Conservation (phyloP, 148 eudicot genomes). For the Chenopodium album region DNA sequence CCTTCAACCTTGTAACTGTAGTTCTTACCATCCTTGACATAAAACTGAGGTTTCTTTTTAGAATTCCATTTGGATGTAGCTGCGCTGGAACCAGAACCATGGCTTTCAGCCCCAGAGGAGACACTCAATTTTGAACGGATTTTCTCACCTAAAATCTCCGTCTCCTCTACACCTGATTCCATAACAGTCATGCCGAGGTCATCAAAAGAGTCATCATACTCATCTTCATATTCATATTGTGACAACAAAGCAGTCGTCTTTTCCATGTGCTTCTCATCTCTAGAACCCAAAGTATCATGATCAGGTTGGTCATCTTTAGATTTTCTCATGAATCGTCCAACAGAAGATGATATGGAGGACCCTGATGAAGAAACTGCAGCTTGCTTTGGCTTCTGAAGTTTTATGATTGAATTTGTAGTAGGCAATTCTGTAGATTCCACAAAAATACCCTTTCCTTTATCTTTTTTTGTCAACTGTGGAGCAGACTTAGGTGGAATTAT, state of each 20-base stretch:
- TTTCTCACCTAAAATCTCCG: conserved; percentile 49
- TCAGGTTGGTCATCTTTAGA: conserved; percentile 37
- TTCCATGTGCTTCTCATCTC: conserved; percentile 49
- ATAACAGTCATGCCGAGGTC: conserved; percentile 74
- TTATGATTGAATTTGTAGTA: conserved; percentile 25
- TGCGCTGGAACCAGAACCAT: conserved; percentile 38
- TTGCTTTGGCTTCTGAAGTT: conserved; percentile 25
- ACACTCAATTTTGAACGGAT: conserved; percentile 31
- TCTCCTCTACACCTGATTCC: conserved; percentile 75
- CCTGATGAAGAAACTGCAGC: conserved; percentile 34
- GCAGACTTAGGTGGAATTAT: conserved; percentile 51
- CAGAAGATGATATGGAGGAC: conserved; percentile 44
- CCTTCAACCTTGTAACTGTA: conserved; percentile 96
- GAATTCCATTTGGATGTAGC: conserved; percentile 66
- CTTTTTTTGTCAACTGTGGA: conserved; percentile 36
- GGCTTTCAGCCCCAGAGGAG: conserved; percentile 30
- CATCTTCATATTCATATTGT: conserved; percentile 90
- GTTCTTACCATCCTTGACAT: conserved; percentile 93
- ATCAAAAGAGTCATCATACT: conserved; percentile 96
- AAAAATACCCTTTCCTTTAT: conserved; percentile 79
- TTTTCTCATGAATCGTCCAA: conserved; percentile 76
- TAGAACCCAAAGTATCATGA: conserved; percentile 42
- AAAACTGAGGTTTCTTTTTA: conserved; percentile 72
- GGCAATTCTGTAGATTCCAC: conserved; percentile 35
- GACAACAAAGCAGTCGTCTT: conserved; percentile 63